phyloP scores from a whole-genome alignment of 345 rosid species.

The Syzygium oleosum region DNA sequence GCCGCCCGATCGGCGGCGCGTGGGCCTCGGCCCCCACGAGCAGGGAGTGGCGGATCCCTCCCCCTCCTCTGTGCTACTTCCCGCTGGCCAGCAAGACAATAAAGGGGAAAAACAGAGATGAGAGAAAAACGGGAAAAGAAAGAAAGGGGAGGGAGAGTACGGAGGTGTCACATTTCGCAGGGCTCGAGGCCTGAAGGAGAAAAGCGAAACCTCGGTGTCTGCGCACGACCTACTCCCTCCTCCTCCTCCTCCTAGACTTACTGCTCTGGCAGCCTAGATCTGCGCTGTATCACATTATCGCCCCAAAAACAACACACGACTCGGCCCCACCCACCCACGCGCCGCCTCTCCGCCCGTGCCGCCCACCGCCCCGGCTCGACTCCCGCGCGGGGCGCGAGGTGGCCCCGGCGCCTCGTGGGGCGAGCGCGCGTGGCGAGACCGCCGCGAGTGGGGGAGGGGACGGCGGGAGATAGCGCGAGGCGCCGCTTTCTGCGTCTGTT shows the following conservation, averaged over 20 bases:
- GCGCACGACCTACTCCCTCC: neutral
- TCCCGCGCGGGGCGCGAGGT: neutral
- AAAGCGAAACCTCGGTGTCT: neutral
- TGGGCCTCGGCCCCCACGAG: neutral
- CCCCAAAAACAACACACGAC: neutral
- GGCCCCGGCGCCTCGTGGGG: too few relatives aligned
- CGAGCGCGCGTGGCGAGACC: neutral
- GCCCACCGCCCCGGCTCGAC: neutral
- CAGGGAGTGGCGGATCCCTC: neutral
- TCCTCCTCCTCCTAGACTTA: too few relatives aligned
- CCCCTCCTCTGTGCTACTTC: neutral
- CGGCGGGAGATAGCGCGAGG: neutral
- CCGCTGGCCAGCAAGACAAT: neutral
- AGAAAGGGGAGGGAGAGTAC: neutral
- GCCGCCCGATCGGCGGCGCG: neutral
- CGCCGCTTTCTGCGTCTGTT: slow-evolving; percentile 1
- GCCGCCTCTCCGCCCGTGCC: neutral
- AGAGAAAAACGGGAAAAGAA: neutral
- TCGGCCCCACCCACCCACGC: neutral
- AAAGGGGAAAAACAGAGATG: neutral
- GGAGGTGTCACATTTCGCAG: neutral
- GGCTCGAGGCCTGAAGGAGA: neutral
- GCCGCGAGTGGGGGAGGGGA: neutral
- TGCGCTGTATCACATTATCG: slow-evolving; percentile 3
- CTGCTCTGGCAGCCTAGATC: neutral